phyloP scores from a whole-genome alignment of 345 rosid species.

The Populus euphratica region DNA sequence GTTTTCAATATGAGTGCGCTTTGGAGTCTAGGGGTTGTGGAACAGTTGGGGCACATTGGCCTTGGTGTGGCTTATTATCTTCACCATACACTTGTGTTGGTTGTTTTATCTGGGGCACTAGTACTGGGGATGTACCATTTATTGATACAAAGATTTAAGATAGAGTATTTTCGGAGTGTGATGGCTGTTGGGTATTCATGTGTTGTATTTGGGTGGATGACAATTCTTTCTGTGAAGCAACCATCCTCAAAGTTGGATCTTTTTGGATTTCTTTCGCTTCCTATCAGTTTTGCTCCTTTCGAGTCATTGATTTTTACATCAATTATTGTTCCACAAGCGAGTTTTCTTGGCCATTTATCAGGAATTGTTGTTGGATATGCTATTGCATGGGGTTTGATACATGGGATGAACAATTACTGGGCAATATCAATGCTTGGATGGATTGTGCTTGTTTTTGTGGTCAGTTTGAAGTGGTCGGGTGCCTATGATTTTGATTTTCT shows the following conservation, averaged over 20 bases:
- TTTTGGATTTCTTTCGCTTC: slow-evolving; percentile 86
- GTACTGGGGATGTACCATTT: slow-evolving; percentile 77
- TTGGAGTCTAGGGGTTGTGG: slow-evolving; percentile 94
- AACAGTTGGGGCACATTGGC: slow-evolving; percentile 63
- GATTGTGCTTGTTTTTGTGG: slow-evolving; percentile 60
- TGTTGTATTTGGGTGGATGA: slow-evolving; percentile 99
- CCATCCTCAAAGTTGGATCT: slow-evolving; percentile 91
- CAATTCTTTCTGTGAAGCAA: slow-evolving; percentile 86
- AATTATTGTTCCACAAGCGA: slow-evolving; percentile 95
- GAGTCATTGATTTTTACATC: slow-evolving; percentile 93
- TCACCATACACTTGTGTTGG: slow-evolving; percentile 79
- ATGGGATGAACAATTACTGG: slow-evolving; percentile 97
- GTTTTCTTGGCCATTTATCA: slow-evolving; percentile 90
- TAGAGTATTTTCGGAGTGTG: slow-evolving; percentile 84
- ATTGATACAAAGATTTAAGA: slow-evolving; percentile 64
- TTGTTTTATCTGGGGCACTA: slow-evolving; percentile 68
- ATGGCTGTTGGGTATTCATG: slow-evolving; percentile 98
- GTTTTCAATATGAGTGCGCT: slow-evolving; percentile 96
- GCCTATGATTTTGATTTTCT: slow-evolving; percentile 80
- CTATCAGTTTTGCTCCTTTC: slow-evolving; percentile 92
- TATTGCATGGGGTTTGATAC: slow-evolving; percentile 88
- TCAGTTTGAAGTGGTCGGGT: slow-evolving; percentile 86
- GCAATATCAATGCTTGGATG: slow-evolving; percentile 84
- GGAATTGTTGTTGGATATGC: slow-evolving; percentile 93
- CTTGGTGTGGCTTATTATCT: slow-evolving; percentile 86